Conservation (phyloP, 2,329 filamentous ascomycete species). For the Colletotrichum endophyticum region DNA sequence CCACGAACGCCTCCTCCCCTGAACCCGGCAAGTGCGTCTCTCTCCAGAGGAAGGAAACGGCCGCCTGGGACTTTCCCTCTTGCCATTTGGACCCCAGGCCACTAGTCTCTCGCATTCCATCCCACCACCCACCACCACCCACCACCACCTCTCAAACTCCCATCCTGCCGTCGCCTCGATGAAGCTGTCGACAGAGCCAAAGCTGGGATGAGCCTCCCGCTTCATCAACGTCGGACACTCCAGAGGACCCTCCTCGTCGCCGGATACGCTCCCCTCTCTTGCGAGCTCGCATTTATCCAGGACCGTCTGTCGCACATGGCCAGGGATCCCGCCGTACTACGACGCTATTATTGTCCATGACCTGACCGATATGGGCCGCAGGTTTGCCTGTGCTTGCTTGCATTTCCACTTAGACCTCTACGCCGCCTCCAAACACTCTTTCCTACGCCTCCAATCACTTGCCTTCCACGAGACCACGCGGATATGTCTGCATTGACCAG, state of each 20-base stretch:
- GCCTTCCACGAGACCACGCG: neutral
- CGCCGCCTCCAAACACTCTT: neutral
- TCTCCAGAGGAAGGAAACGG: constrained; percentile 13
- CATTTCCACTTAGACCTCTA: neutral
- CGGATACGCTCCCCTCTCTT: neutral
- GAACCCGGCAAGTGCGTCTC: constrained; percentile 3
- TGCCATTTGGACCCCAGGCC: neutral
- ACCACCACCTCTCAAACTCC: neutral
- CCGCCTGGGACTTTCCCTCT: constrained; percentile 1
- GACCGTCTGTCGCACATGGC: neutral
- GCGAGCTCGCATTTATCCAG: neutral
- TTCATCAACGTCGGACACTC: neutral
- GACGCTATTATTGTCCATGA: neutral
- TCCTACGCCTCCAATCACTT: neutral
- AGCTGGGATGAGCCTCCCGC: neutral
- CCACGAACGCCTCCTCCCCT: neutral
- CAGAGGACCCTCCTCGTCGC: neutral
- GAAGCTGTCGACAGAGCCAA: neutral
- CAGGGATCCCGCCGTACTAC: neutral
- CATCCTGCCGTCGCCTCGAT: neutral
- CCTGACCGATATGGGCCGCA: neutral
- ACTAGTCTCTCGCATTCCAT: neutral
- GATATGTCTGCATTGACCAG: neutral
- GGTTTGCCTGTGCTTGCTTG: constrained; percentile 1
- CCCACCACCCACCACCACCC: neutral